These are phyloP conservation scores for Picea sitchensis DNA, from an alignment of 75 land plant genomes.

Conservation along the genomic window DNA sequence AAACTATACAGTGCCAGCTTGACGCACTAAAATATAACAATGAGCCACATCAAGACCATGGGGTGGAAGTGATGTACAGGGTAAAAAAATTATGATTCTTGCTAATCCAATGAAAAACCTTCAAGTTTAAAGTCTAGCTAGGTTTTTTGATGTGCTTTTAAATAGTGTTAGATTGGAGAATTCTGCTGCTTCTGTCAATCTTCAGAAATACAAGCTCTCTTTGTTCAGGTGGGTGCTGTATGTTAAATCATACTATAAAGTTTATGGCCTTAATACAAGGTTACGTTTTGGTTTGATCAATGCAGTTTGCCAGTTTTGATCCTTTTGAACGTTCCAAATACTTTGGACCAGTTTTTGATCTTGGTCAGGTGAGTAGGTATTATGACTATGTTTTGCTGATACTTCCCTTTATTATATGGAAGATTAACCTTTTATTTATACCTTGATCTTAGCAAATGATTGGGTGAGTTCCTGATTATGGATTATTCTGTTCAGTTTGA, in stretches of 20 bases:
- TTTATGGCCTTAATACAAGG: background rate
- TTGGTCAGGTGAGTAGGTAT: conserved; percentile 73
- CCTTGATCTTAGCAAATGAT: conserved; percentile 4
- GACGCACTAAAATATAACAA: conserved; percentile 84
- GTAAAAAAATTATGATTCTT: conserved; percentile 29
- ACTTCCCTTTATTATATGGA: background rate
- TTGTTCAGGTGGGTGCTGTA: background rate
- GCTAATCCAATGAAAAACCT: background rate
- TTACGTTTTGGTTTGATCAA: background rate
- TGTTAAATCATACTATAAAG: no score
- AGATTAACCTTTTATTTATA: background rate
- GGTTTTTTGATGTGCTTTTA: background rate
- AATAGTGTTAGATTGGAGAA: background rate
- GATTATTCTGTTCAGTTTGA: conserved; percentile 62
- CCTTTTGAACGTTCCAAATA: conserved; percentile 92
- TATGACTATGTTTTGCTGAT: background rate
- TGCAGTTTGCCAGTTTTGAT: conserved; percentile 98
- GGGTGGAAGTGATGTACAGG: conserved; percentile 98
- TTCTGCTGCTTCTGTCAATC: background rate
- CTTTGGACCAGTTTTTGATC: conserved; percentile 93
- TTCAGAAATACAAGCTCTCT: background rate
- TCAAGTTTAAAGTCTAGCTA: background rate
- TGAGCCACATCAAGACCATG: conserved; percentile 82
- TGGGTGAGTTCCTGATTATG: background rate
- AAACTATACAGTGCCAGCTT: conserved; percentile 75